These are phyloP conservation scores for Huntiella savannae DNA, from an alignment of 2,329 filamentous ascomycete species.

Conservation along the genomic window DNA sequence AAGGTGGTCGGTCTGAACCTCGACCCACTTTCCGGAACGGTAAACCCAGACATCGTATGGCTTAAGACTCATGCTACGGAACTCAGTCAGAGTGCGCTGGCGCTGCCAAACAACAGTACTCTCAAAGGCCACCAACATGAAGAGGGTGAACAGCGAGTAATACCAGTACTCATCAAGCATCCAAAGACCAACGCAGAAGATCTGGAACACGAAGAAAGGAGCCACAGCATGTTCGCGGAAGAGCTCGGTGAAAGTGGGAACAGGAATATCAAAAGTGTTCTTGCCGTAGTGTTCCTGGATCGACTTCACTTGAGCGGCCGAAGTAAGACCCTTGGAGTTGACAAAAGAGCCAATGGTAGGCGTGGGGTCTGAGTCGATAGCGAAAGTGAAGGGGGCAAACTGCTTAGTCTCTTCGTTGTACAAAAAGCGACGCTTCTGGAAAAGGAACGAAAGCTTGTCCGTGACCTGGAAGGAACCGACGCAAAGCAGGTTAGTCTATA, in stretches of 20 bases:
- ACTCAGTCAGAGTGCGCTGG: conserved; percentile 86
- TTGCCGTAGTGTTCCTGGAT: conserved; percentile 84
- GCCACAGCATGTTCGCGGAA: conserved; percentile 98
- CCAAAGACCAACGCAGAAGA: conserved; percentile 97
- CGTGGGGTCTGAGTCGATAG: conserved; percentile 70
- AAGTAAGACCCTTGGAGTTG: conserved; percentile 53
- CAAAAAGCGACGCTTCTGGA: conserved; percentile 94
- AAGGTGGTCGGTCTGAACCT: conserved; percentile 77
- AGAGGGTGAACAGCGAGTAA: conserved; percentile 94
- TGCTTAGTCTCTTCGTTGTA: conserved; percentile 51
- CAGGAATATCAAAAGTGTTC: conserved; percentile 94
- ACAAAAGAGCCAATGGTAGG: conserved; percentile 65
- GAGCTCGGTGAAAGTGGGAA: conserved; percentile 84
- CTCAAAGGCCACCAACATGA: conserved; percentile 96
- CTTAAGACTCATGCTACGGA: conserved; percentile 98
- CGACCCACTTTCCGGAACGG: conserved; percentile 69
- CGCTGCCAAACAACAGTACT: conserved; percentile 98
- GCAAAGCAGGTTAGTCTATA: conserved; percentile 3
- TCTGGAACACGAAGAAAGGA: conserved; percentile 97
- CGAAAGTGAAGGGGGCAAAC: conserved; percentile 71
- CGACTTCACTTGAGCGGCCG: conserved; percentile 54
- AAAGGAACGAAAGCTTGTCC: conserved; percentile 73
- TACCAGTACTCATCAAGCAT: conserved; percentile 99
- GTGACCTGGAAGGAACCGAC: conserved; percentile 29
- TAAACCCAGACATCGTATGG: conserved; percentile 90